A percentile compares a stretch with the other conserved stretches of the same genome.
phyloP scores from a whole-genome alignment of 148 eudicot species.

The Oxyria digyna region DNA sequence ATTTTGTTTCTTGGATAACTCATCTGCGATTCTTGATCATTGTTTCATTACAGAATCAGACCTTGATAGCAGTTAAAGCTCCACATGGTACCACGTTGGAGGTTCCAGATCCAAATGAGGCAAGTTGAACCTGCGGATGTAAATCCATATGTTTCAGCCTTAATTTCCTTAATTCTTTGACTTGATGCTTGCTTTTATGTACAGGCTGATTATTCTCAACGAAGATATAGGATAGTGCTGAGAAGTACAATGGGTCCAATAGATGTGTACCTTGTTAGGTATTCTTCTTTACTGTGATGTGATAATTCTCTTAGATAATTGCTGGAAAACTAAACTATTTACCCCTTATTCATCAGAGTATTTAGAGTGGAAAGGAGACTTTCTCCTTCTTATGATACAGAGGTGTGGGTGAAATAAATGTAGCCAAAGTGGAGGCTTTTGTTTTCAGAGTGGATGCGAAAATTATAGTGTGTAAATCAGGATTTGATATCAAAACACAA shows the following conservation, averaged over 20 bases:
- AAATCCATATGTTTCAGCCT: background rate
- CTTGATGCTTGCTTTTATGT: constrained; percentile 12
- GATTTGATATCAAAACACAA: too few species aligned
- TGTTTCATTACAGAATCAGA: constrained; percentile 60
- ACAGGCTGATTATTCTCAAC: constrained; percentile 87
- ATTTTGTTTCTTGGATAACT: background rate
- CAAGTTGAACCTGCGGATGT: constrained; percentile 12
- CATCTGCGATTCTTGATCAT: constrained; percentile 11
- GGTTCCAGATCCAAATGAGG: constrained; percentile 98
- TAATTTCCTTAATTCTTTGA: background rate
- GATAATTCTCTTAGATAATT: background rate
- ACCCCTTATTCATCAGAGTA: background rate
- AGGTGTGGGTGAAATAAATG: background rate
- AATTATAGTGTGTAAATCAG: background rate
- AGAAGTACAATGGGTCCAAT: constrained; percentile 99
- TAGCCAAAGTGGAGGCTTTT: background rate
- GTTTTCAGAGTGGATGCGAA: background rate
- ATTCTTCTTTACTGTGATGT: constrained; percentile 6
- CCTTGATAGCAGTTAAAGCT: constrained; percentile 91
- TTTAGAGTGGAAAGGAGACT: background rate
- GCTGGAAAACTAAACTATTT: background rate
- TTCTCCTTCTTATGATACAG: background rate
- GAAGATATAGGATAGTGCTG: constrained; percentile 88
- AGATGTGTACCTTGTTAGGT: constrained; percentile 98
- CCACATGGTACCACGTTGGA: constrained; percentile 99